phyloP scores from a whole-genome alignment of 163 green algal species.

The Scenedesmus sp. region DNA sequence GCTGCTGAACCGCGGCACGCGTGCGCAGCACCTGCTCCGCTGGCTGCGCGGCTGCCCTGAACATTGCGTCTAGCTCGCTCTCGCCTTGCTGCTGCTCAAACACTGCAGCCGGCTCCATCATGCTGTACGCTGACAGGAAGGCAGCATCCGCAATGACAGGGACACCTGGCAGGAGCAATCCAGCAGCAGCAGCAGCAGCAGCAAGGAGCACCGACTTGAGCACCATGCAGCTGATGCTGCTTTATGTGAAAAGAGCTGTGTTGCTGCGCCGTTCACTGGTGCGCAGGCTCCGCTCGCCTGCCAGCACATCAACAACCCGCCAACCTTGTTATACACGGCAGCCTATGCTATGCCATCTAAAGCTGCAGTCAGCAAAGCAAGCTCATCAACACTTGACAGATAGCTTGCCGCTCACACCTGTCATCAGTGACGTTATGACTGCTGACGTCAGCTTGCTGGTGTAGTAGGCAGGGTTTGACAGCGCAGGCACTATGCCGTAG shows the following conservation, averaged over 20 bases:
- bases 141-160: constrained; percentile 24
- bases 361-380: background rate
- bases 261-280: background rate
- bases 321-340: too few relatives aligned
- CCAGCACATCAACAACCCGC: background rate
- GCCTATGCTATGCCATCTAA: background rate
- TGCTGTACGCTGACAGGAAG: constrained; percentile 40
- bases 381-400: background rate
- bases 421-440: constrained; percentile 45
- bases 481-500: constrained; percentile 27
- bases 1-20: constrained; percentile 1
- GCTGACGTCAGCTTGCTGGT: constrained; percentile 36
- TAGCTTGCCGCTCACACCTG: background rate
- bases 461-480: constrained; percentile 33
- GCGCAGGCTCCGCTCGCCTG: background rate
- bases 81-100: constrained; percentile 19
- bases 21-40: background rate
- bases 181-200: background rate
- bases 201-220: background rate
- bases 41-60: constrained; percentile 4
- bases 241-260: background rate
- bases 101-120: constrained; percentile 28
- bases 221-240: background rate
- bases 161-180: background rate
- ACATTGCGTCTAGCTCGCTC: constrained; percentile 43